Conservation (phyloP, 352 stramenopile species). For the Phytophthora idaei region DNA sequence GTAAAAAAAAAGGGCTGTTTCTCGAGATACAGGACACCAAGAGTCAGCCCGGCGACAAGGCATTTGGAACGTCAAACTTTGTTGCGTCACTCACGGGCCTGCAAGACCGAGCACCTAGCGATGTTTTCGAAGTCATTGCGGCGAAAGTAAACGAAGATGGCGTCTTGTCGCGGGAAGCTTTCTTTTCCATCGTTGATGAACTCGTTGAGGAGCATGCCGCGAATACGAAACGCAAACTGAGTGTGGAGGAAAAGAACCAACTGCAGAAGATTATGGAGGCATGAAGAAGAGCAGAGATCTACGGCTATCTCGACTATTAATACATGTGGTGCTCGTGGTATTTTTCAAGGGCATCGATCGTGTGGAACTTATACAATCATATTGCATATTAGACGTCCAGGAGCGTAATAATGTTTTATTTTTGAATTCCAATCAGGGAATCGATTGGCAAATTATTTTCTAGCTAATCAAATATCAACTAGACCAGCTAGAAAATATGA, state of each 20-base stretch:
- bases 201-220: conserved; percentile 49
- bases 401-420: too few species aligned
- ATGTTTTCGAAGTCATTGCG: conserved; percentile 87
- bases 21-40: neutral
- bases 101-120: conserved; percentile 48
- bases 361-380: too few species aligned
- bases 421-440: too few species aligned
- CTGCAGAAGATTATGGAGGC: conserved; percentile 57
- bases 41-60: conserved; percentile 20
- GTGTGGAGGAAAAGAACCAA: conserved; percentile 38
- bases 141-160: conserved; percentile 85
- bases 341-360: too few species aligned
- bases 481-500: too few species aligned
- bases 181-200: conserved; percentile 75
- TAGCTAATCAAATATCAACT: too few species aligned
- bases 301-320: too few species aligned
- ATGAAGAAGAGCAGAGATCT: too few species aligned
- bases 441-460: too few species aligned
- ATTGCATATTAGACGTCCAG: too few species aligned
- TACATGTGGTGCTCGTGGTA: too few species aligned
- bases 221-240: conserved; percentile 31
- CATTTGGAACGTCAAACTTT: conserved; percentile 59
- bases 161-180: conserved; percentile 66
- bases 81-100: conserved; percentile 68
- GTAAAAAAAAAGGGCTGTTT: too few species aligned